Conservation (phyloP, 2,329 filamentous ascomycete genomes). For the Orbilia ellipsospora region DNA sequence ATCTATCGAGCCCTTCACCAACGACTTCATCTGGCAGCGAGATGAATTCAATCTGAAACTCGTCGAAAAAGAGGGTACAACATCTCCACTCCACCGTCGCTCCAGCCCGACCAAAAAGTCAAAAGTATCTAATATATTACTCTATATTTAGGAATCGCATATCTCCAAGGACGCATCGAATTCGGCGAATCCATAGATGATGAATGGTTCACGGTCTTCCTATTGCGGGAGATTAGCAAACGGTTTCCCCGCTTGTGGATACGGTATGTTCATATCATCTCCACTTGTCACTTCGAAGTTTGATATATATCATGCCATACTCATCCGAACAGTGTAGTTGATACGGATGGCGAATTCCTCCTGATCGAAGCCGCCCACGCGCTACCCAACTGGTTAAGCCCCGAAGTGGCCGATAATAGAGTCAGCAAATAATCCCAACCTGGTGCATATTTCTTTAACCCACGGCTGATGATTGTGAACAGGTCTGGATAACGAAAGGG, state of each 20-base stretch:
- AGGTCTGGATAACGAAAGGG: slow-evolving; percentile 86
- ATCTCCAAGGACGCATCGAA: slow-evolving; percentile 80
- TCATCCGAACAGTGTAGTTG: slow-evolving; percentile 70
- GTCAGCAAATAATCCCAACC: slow-evolving; percentile 61
- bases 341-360: slow-evolving; percentile 94
- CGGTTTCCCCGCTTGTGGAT: slow-evolving; percentile 81
- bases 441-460: not conserved
- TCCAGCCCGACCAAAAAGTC: slow-evolving; percentile 1
- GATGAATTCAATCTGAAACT: slow-evolving; percentile 79
- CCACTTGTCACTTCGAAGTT: slow-evolving; percentile 1
- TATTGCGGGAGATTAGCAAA: slow-evolving; percentile 82
- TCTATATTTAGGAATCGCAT: slow-evolving; percentile 64
- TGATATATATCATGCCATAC: slow-evolving; percentile 27
- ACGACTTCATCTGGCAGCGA: slow-evolving; percentile 81
- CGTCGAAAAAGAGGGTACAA: slow-evolving; percentile 67
- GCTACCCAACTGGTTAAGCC: slow-evolving; percentile 88
- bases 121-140: slow-evolving; percentile 59
- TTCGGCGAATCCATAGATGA: slow-evolving; percentile 96
- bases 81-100: slow-evolving; percentile 1
- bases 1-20: slow-evolving; percentile 48
- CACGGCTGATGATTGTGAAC: slow-evolving; percentile 14
- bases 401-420: slow-evolving; percentile 86
- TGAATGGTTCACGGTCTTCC: slow-evolving; percentile 95
- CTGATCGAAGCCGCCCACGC: slow-evolving; percentile 91
- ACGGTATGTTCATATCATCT: slow-evolving; percentile 46